Evolutionary conservation across 2,329 filamentous ascomycete species (phyloP).

Genomic region (Neopestalotiopsis clavispora): DNA sequence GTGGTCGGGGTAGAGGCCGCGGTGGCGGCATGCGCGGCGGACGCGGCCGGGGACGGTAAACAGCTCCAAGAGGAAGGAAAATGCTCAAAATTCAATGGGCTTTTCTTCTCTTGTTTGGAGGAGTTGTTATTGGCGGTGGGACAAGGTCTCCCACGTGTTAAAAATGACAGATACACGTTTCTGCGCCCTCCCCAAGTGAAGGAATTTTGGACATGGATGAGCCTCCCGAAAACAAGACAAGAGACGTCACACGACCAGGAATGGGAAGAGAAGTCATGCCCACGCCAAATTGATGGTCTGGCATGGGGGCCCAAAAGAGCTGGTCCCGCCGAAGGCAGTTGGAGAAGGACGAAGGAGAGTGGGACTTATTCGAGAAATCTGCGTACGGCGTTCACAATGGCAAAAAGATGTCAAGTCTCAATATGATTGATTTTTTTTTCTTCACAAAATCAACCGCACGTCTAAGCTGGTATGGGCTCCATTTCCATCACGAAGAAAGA

Average conservation of each 20-base stretch:
- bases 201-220: not conserved
- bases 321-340: not conserved
- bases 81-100: not conserved
- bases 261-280: not conserved
- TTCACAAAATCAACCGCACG: conserved; percentile 22
- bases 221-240: not conserved
- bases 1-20: conserved; percentile 49
- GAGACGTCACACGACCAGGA: not conserved
- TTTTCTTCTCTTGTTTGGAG: not conserved
- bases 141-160: not conserved
- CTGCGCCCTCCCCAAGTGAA: not conserved
- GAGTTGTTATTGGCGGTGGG: not conserved
- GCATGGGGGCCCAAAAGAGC: not conserved
- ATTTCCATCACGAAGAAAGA: conserved; percentile 20
- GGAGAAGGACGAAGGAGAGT: not conserved
- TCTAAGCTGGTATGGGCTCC: conserved; percentile 30
- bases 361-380: conserved; percentile 21
- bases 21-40: conserved; percentile 25
- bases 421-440: not conserved
- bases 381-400: conserved; percentile 33
- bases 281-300: not conserved
- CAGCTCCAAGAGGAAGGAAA: not conserved
- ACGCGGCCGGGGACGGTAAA: conserved; percentile 1
- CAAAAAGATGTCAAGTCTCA: conserved; percentile 23
- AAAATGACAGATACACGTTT: conserved; percentile 1